phyloP scores from a whole-genome alignment of 2,329 filamentous ascomycete genomes.

The Fusarium sp. region DNA sequence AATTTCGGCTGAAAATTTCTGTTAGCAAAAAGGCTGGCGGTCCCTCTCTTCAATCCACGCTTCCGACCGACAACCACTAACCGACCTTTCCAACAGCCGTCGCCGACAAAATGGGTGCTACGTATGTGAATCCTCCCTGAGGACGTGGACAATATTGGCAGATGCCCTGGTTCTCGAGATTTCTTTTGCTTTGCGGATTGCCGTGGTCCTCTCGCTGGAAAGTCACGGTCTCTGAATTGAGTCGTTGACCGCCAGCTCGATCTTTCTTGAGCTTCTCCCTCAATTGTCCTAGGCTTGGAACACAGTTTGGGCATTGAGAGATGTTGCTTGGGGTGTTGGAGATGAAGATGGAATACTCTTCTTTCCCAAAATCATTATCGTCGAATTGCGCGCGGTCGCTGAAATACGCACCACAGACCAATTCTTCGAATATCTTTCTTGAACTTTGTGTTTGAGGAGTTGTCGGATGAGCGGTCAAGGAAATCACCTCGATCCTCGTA shows the following conservation, averaged over 20 bases:
- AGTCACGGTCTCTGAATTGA: constrained; percentile 43
- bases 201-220: constrained; percentile 87
- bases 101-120: constrained; percentile 58
- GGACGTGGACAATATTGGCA: constrained; percentile 47
- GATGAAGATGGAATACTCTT: constrained; percentile 73
- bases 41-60: constrained; percentile 19
- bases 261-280: constrained; percentile 74
- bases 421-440: constrained; percentile 52
- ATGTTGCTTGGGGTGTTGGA: constrained; percentile 78
- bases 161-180: constrained; percentile 60
- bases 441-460: constrained; percentile 68
- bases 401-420: constrained; percentile 41
- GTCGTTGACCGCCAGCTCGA: constrained; percentile 75
- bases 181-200: constrained; percentile 71
- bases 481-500: neutral
- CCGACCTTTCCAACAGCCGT: constrained; percentile 52
- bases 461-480: constrained; percentile 75
- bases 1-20: constrained; percentile 38
- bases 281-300: constrained; percentile 58
- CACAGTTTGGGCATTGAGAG: constrained; percentile 65
- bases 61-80: constrained; percentile 52
- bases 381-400: constrained; percentile 41
- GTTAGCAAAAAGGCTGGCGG: constrained; percentile 1
- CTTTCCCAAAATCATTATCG: constrained; percentile 82
- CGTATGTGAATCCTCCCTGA: constrained; percentile 63